Percentiles rank a stretch among this genome's conserved stretches.
phyloP scores from a whole-genome alignment of 495 filamentous ascomycete genomes.

The Penicillium simplicissimum region DNA sequence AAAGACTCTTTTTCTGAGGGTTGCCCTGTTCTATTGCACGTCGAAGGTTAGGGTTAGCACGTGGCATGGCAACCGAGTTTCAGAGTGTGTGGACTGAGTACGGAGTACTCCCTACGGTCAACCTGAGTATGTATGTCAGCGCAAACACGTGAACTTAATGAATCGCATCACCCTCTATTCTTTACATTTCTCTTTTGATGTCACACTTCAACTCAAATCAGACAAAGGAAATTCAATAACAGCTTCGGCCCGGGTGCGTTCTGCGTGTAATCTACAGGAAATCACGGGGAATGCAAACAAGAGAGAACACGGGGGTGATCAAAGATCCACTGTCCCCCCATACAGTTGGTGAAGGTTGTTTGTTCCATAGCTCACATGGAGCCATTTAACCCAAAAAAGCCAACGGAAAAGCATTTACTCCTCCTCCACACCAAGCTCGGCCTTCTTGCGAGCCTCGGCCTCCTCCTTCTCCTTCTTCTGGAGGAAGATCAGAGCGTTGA shows the following conservation, averaged over 20 bases:
- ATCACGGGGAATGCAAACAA: constrained; percentile 39
- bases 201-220: constrained; percentile 15
- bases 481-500: constrained; percentile 61
- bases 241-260: constrained; percentile 32
- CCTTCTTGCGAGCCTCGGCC: constrained; percentile 53
- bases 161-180: background rate
- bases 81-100: background rate
- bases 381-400: background rate
- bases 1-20: background rate
- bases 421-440: constrained; percentile 43
- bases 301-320: constrained; percentile 19
- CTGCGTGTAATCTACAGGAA: constrained; percentile 40
- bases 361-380: constrained; percentile 2
- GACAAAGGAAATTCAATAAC: constrained; percentile 27
- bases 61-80: background rate
- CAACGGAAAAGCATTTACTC: constrained; percentile 39
- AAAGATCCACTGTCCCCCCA: background rate
- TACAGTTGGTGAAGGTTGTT: constrained; percentile 7
- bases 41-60: background rate
- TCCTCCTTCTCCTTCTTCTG: constrained; percentile 65
- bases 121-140: no score
- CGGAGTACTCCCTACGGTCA: no score
- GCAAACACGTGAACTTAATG: background rate
- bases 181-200: constrained; percentile 1
- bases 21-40: no score